Conservation (phyloP, 176 grass and related monocot species). For the Lolium rigidum region DNA sequence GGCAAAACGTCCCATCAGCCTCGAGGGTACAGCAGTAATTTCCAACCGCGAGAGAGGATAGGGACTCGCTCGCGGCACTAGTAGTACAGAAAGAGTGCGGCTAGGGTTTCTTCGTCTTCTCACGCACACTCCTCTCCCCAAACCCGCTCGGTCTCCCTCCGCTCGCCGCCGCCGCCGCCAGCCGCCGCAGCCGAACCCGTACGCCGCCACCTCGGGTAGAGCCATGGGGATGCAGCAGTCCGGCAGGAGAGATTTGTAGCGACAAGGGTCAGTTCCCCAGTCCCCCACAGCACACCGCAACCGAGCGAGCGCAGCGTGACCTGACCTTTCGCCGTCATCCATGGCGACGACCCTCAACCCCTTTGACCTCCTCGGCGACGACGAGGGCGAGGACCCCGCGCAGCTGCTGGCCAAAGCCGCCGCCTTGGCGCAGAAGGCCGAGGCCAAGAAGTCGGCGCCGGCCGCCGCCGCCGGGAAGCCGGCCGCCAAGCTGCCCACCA, state of each 20-base stretch:
- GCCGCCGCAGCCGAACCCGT: conserved; percentile 25
- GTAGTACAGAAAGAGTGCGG: conserved; percentile 35
- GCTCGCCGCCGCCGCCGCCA: conserved; percentile 15
- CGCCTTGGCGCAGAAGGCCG: conserved; percentile 60
- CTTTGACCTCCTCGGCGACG: conserved; percentile 77
- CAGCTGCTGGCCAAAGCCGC: conserved; percentile 67
- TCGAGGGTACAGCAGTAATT: conserved; percentile 30
- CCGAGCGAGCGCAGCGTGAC: conserved; percentile 25
- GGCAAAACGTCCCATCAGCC: accelerated
- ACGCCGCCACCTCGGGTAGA: not conserved
- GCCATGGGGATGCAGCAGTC: conserved; percentile 56
- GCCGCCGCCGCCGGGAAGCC: conserved; percentile 44
- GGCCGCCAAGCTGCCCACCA: conserved; percentile 65
- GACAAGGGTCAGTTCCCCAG: conserved; percentile 46
- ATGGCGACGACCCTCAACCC: conserved; percentile 86
- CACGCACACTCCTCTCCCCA: not conserved
- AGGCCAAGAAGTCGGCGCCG: conserved; percentile 49
- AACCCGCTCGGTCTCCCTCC: not conserved
- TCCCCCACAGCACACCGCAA: conserved; percentile 22
- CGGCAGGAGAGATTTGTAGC: conserved; percentile 39
- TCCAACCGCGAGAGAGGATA: not conserved
- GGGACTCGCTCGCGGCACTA: conserved; percentile 46
- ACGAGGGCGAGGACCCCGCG: conserved; percentile 77
- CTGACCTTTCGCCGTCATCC: not conserved
- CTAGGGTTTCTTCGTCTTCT: conserved; percentile 75